Evolutionary conservation across 176 grass and related monocot species (phyloP).

Genomic region (maize (Zea mays)): DNA sequence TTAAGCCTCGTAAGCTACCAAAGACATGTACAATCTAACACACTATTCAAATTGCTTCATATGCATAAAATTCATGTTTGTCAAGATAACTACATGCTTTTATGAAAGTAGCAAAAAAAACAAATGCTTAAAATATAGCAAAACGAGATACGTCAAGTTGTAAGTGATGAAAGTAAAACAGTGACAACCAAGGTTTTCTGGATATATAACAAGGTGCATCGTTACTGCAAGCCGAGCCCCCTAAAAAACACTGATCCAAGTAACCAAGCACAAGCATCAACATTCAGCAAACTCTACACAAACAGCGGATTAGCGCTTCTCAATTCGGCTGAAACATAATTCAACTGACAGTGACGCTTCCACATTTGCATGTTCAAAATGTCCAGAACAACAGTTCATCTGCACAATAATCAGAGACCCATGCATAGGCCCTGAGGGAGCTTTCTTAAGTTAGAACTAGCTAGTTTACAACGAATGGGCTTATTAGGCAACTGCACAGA

Average conservation of each 20-base stretch:
- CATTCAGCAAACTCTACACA: not conserved
- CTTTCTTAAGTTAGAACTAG: not conserved
- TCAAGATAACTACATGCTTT: too few relatives aligned
- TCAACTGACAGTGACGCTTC: not conserved
- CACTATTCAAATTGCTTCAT: too few relatives aligned
- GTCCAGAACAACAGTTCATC: not conserved
- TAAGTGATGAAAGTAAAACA: too few relatives aligned
- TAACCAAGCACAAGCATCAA: not conserved
- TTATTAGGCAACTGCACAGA: constrained; percentile 37
- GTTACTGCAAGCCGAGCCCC: not conserved
- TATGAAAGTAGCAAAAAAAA: too few relatives aligned
- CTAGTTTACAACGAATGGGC: constrained; percentile 27
- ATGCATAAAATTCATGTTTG: too few relatives aligned
- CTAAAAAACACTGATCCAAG: not conserved
- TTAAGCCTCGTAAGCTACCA: too few relatives aligned
- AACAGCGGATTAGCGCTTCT: not conserved
- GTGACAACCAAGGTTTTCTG: too few relatives aligned
- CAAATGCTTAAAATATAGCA: too few relatives aligned
- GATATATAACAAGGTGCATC: too few relatives aligned
- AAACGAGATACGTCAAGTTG: too few relatives aligned
- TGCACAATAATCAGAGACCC: constrained; percentile 8
- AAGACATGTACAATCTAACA: too few relatives aligned
- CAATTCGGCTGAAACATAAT: not conserved
- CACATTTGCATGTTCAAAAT: not conserved
- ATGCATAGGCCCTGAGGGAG: not conserved